Base-by-base conservation (phyloP, 202 grass and related monocot genomes). In the Schoenoplectus triqueter region DNA sequence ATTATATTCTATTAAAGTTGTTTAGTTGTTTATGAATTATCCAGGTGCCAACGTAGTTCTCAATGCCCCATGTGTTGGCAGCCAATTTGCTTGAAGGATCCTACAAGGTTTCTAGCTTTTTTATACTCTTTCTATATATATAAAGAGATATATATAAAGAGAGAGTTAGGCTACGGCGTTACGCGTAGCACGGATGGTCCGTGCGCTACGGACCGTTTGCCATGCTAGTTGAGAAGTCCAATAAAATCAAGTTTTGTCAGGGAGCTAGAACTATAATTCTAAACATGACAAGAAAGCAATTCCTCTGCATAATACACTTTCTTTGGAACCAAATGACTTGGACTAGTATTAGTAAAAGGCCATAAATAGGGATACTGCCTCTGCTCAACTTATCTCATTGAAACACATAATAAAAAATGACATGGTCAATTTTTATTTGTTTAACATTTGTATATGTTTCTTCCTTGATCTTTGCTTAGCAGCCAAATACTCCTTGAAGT, bases 31-130 rank as follows among this genome's bases (percentile, higher is more conserved):
- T 57, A 44, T 86, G 3, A 15, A 64, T 50, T 7, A 79, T 86
- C 63, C 86, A 99, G 97, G 97, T 99, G 92, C 59, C 97, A 99
- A 86, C 93, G 97, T 87, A 99, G 97, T 86, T 94, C 93, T 66
- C 97, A 96, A 62, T 99, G 97, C 81, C 97, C 97, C 62, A 99
- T 99, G 93, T 99, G 97, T 68, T 99, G 97, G 93, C 93, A 92
- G 64, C 8, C 90, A 81, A 91, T 99, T 82, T 91, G 84, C 82
- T 89, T 99, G 93, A 95, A 96, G 84, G 96, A 99, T 89, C 87
- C 88, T 88, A 91, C 84, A 82, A 99, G 97, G 97, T 85, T 77
- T 66, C 10, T 78, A 67, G 59, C 21, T n/a, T 47, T 46, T 63
- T 59, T 39, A 19, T 21, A 54, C 7, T 41, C 51, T 41, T 7